Evolutionary conservation across 2,329 filamentous ascomycete species (phyloP).

Genomic region (Pseudogymnoascus sp.): DNA sequence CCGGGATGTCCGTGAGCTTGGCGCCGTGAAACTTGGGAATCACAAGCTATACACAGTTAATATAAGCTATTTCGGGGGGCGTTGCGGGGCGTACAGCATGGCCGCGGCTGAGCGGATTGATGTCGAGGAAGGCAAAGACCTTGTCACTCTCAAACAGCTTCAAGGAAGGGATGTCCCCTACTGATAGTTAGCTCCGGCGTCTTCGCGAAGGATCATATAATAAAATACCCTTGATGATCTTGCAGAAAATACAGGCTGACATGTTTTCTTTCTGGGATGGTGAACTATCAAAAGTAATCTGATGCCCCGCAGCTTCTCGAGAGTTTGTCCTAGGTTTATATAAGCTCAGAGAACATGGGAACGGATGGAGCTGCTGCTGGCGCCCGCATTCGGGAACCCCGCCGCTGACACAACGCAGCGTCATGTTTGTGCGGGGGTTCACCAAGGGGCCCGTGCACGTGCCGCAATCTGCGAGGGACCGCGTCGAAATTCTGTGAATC

Average conservation of each 20-base stretch:
- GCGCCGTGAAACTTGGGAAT: constrained; percentile 93
- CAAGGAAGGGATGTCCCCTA: constrained; percentile 92
- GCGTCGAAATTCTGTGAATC: background rate
- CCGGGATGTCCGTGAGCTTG: constrained; percentile 88
- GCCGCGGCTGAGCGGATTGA: constrained; percentile 79
- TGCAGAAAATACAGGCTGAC: constrained; percentile 90
- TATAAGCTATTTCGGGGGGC: background rate
- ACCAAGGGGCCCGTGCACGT: background rate
- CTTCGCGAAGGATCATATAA: background rate
- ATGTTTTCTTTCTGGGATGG: constrained; percentile 33
- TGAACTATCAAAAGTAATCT: constrained; percentile 9
- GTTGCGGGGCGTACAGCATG: constrained; percentile 63
- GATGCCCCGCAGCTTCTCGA: background rate
- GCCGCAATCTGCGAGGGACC: background rate
- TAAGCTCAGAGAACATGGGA: background rate
- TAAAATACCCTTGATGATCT: constrained; percentile 78
- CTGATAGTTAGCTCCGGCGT: constrained; percentile 13
- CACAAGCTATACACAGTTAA: constrained; percentile 55
- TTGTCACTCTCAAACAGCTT: constrained; percentile 95
- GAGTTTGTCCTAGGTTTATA: constrained; percentile 1
- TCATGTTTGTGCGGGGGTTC: constrained; percentile 10
- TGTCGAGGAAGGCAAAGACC: constrained; percentile 92
- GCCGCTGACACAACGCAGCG: constrained; percentile 9
- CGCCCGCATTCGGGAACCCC: background rate
- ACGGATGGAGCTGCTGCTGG: background rate